A percentile compares a stretch with the other conserved stretches of the same genome.
Conservation (phyloP, 176 grass and related monocot genomes). For the Poa pratensis region DNA sequence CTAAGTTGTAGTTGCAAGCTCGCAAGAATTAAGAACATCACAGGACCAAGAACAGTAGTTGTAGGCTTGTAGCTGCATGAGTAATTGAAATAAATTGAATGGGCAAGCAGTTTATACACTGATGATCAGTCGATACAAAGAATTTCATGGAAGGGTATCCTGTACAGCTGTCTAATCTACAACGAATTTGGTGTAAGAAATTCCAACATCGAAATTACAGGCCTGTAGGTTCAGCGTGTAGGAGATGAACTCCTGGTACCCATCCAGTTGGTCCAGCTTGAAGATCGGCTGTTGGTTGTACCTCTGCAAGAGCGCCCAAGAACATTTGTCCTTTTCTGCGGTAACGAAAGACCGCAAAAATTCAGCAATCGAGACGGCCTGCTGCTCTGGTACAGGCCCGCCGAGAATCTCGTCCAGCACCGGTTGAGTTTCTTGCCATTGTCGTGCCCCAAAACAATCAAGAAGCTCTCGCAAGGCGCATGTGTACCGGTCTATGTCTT, state of each 20-base stretch:
- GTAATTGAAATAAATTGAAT: neutral
- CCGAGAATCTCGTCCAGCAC: neutral
- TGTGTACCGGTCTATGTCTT: neutral
- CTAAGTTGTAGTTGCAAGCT: too few relatives aligned
- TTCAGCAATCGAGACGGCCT: neutral
- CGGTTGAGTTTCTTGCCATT: neutral
- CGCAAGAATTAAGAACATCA: neutral
- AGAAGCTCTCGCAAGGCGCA: neutral
- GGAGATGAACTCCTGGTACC: neutral
- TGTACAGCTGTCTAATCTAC: neutral
- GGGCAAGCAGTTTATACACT: neutral
- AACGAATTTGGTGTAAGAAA: neutral
- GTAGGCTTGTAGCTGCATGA: neutral
- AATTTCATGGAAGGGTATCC: neutral
- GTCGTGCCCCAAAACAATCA: neutral
- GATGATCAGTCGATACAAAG: neutral
- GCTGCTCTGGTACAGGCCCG: neutral
- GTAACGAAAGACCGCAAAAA: too few relatives aligned
- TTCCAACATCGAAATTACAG: neutral
- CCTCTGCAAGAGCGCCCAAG: neutral
- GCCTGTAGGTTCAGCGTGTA: neutral
- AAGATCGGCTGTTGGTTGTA: neutral
- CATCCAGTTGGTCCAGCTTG: conserved; percentile 8
- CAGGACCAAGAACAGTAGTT: neutral
- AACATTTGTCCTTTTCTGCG: neutral